Conservation (phyloP, 163 green algal genomes). For the Trebouxia gelatinosa region DNA sequence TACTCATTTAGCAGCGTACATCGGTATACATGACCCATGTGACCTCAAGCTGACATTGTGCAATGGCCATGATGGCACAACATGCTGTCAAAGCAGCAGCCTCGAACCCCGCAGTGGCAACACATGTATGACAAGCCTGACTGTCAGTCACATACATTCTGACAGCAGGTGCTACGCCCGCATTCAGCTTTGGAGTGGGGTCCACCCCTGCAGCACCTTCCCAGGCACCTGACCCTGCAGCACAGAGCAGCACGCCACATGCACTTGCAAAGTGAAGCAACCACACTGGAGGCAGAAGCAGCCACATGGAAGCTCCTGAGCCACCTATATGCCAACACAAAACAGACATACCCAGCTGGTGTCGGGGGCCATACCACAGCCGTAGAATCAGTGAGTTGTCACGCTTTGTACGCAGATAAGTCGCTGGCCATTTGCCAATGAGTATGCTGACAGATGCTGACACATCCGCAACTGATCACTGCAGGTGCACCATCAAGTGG, state of each 20-base stretch:
- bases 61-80: too few species aligned
- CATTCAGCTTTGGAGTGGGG: too few species aligned
- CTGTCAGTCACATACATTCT: too few species aligned
- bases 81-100: too few species aligned
- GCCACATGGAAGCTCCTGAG: constrained; percentile 77
- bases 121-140: too few species aligned
- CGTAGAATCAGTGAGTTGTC: constrained; percentile 37
- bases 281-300: constrained; percentile 68
- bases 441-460: not conserved
- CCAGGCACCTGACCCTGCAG: constrained; percentile 42
- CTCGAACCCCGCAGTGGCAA: too few species aligned
- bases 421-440: not conserved
- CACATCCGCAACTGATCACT: not conserved
- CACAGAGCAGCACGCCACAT: constrained; percentile 58
- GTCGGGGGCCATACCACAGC: constrained; percentile 35
- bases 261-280: constrained; percentile 53
- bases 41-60: too few species aligned
- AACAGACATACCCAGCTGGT: constrained; percentile 45
- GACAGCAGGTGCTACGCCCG: too few species aligned
- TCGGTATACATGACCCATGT: too few species aligned
- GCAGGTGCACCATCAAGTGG: constrained; percentile 9
- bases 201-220: too few species aligned
- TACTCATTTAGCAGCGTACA: too few species aligned
- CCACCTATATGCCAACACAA: constrained; percentile 60
- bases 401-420: not conserved